Evolutionary conservation across 352 stramenopile species (phyloP).

Genomic region (Pythium aquatile): DNA sequence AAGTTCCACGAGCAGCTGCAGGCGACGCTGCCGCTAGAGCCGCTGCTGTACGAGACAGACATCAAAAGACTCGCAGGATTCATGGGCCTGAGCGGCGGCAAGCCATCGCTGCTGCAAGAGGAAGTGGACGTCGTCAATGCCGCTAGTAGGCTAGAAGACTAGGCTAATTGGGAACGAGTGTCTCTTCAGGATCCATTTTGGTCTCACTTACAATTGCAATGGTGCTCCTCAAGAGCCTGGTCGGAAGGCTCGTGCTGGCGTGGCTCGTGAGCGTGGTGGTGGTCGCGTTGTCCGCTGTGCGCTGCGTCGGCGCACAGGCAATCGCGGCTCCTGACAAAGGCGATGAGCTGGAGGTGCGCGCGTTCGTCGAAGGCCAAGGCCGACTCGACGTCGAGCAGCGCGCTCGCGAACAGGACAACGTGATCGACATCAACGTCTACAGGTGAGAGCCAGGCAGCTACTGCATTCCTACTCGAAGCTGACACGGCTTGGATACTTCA

Average conservation of each 20-base stretch:
- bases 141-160: not conserved
- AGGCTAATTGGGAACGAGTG: not conserved
- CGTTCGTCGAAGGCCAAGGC: conserved; percentile 44
- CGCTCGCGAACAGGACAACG: conserved; percentile 34
- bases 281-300: not conserved
- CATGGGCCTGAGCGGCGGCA: conserved; percentile 6
- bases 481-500: conserved; percentile 10
- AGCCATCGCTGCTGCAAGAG: conserved; percentile 8
- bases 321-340: conserved; percentile 70
- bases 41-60: conserved; percentile 51
- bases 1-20: conserved; percentile 44
- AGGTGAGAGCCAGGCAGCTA: conserved; percentile 17
- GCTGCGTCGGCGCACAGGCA: conserved; percentile 32
- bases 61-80: conserved; percentile 24
- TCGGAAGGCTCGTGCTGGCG: not conserved
- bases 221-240: not conserved
- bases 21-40: conserved; percentile 47
- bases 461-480: too few species aligned
- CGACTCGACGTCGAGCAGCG: conserved; percentile 42
- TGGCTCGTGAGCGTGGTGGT: not conserved
- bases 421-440: conserved; percentile 72
- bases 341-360: conserved; percentile 59
- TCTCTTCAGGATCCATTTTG: not conserved
- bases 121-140: not conserved
- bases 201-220: not conserved